Evolutionary conservation across 148 eudicot species (phyloP).

Genomic region (Suaeda aralocaspica): DNA sequence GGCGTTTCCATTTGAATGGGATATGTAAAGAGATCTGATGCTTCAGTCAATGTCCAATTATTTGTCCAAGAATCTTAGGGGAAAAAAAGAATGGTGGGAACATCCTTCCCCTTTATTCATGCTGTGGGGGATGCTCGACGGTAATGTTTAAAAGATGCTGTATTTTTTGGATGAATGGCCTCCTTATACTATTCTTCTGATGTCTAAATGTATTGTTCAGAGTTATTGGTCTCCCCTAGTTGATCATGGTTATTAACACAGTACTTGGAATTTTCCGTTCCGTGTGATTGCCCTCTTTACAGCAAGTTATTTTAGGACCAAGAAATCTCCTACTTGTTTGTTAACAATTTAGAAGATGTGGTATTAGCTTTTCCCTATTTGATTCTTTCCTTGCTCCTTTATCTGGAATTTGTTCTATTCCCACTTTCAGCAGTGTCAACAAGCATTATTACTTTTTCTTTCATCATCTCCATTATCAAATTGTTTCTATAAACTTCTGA

Average conservation of each 20-base stretch:
- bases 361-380: slow-evolving; percentile 11
- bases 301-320: too few species aligned
- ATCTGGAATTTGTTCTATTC: slow-evolving; percentile 38
- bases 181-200: background rate
- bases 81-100: slow-evolving; percentile 23
- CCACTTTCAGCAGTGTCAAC: slow-evolving; percentile 20
- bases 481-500: slow-evolving; percentile 11
- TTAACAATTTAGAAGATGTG: background rate
- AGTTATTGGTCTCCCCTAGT: background rate
- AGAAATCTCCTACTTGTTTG: background rate
- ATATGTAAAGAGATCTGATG: slow-evolving; percentile 14
- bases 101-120: background rate
- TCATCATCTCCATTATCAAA: background rate
- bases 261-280: background rate
- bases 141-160: slow-evolving; percentile 9
- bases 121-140: slow-evolving; percentile 4
- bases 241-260: background rate
- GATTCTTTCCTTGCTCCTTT: slow-evolving; percentile 35
- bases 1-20: background rate
- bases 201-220: background rate
- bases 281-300: background rate
- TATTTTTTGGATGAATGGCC: slow-evolving; percentile 3
- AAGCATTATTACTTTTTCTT: slow-evolving; percentile 15
- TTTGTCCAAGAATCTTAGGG: slow-evolving; percentile 18
- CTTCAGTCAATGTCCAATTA: slow-evolving; percentile 12